phyloP scores from a whole-genome alignment of 306 rosid genomes.

The Myrica gale region DNA sequence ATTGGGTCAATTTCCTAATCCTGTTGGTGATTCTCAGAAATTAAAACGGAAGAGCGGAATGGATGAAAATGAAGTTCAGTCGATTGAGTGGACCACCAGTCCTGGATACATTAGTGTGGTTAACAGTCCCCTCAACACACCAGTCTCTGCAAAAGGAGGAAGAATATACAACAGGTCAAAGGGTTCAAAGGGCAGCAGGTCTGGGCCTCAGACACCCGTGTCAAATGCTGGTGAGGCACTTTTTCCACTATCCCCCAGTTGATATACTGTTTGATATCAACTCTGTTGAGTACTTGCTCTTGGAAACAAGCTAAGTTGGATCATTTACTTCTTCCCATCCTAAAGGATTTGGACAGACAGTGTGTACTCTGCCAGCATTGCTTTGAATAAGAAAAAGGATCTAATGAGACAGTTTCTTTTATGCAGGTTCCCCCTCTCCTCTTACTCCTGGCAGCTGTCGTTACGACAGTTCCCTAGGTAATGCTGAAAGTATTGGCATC shows the following conservation, averaged over 20 bases:
- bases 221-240: conserved; percentile 62
- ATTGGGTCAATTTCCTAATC: conserved; percentile 11
- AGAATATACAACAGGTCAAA: conserved; percentile 61
- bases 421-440: conserved; percentile 78
- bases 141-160: conserved; percentile 78
- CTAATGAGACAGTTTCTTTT: conserved; percentile 25
- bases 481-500: conserved; percentile 20
- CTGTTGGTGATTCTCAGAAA: conserved; percentile 48
- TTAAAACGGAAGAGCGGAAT: conserved; percentile 57
- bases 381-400: neutral
- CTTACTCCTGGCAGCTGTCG: conserved; percentile 93
- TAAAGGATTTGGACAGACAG: neutral
- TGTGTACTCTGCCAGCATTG: conserved; percentile 1
- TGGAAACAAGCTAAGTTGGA: conserved; percentile 20
- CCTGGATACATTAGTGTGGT: conserved; percentile 45
- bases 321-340: neutral
- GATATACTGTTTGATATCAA: conserved; percentile 12
- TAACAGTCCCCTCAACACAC: conserved; percentile 68
- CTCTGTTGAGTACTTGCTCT: conserved; percentile 23
- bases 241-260: neutral
- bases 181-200: conserved; percentile 59
- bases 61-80: conserved; percentile 47
- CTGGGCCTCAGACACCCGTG: conserved; percentile 77
- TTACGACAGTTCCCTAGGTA: conserved; percentile 96
- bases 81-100: conserved; percentile 48